Conservation (phyloP, 73 alveolate genomes). For the Durusdinium trenchii region DNA sequence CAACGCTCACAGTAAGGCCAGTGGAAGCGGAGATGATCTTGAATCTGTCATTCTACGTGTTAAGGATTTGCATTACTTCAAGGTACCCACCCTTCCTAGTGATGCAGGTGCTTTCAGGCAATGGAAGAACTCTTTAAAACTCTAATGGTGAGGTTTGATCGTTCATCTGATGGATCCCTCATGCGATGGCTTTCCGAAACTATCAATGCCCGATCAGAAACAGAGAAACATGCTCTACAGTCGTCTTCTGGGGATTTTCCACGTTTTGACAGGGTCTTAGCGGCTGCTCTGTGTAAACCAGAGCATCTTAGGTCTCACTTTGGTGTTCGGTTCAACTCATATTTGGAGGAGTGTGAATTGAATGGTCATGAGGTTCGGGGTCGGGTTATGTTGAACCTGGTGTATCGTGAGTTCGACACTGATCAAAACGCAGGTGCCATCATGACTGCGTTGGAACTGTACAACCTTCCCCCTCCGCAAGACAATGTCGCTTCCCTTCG, state of each 20-base stretch:
- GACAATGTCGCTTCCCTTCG: neutral
- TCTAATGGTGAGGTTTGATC: neutral
- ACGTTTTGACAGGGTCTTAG: neutral
- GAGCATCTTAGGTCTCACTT: neutral
- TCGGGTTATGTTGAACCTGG: neutral
- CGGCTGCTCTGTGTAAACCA: neutral
- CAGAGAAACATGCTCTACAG: neutral
- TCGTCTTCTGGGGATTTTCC: neutral
- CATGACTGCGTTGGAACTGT: constrained; percentile 13
- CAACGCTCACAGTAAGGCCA: too few species aligned
- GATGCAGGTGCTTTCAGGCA: neutral
- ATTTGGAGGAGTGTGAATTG: neutral
- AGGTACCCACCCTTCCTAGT: neutral
- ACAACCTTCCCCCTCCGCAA: constrained; percentile 26
- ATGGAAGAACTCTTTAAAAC: neutral
- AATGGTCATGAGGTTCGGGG: neutral
- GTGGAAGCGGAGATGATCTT: too few species aligned
- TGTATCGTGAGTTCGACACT: neutral
- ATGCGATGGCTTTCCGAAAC: neutral
- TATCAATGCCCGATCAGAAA: neutral
- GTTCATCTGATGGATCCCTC: neutral
- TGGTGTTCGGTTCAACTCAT: neutral
- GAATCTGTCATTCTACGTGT: neutral
- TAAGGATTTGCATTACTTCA: neutral
- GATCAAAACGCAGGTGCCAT: constrained; percentile 1